Percentiles rank a stretch among this genome's conserved stretches.
These are phyloP conservation scores for Verticillium albo-atrum DNA, from an alignment of 2,329 filamentous ascomycete species.

Conservation along the genomic window DNA sequence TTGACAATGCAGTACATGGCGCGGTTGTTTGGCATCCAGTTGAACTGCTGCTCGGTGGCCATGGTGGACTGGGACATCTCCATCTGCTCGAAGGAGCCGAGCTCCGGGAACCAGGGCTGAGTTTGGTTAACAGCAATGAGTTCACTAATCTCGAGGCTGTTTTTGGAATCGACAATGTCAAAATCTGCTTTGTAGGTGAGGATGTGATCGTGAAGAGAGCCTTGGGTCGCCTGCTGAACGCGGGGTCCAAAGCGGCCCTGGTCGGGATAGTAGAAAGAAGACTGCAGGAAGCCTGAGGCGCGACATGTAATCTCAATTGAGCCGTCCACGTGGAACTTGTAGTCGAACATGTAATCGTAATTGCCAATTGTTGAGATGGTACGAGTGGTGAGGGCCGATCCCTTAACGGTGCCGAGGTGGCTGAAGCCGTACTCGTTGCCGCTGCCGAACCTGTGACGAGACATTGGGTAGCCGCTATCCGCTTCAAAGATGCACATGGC, in stretches of 20 bases:
- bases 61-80: conserved; percentile 17
- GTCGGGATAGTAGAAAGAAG: conserved; percentile 25
- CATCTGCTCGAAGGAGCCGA: conserved; percentile 28
- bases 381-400: conserved; percentile 18
- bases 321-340: conserved; percentile 28
- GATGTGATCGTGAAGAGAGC: conserved; percentile 33
- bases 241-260: conserved; percentile 28
- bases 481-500: conserved; percentile 35
- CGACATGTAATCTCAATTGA: conserved; percentile 33
- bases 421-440: conserved; percentile 20
- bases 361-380: conserved; percentile 30
- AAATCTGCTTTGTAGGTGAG: conserved; percentile 36
- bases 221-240: conserved; percentile 25
- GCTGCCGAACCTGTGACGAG: conserved; percentile 24
- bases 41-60: conserved; percentile 19
- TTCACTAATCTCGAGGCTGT: conserved; percentile 27
- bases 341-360: conserved; percentile 36
- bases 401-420: conserved; percentile 26
- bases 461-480: conserved; percentile 28
- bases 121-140: conserved; percentile 23
- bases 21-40: conserved; percentile 37
- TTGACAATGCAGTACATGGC: conserved; percentile 42
- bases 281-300: conserved; percentile 32
- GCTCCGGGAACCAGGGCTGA: conserved; percentile 31
- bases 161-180: conserved; percentile 28